Conservation (phyloP, 306 rosid genomes). For the Lupinus albus region DNA sequence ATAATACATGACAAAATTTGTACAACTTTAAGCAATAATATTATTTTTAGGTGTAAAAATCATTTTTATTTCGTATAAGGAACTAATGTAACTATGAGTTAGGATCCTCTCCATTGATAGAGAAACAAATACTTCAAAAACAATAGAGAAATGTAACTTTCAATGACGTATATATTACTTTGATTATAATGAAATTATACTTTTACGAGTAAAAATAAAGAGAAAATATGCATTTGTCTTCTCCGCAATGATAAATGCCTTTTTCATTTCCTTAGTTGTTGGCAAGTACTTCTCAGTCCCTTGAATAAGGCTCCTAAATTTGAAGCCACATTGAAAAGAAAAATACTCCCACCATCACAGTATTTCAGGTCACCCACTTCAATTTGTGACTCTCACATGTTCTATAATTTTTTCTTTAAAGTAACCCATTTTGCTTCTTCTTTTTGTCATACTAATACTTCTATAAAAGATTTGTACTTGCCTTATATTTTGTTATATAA, state of each 20-base stretch:
- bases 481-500: background rate
- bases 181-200: too few species aligned
- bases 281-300: conserved; percentile 1
- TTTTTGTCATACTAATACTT: background rate
- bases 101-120: too few species aligned
- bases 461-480: background rate
- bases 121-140: too few species aligned
- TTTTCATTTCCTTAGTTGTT: background rate
- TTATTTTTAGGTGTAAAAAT: too few species aligned
- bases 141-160: too few species aligned
- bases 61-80: background rate
- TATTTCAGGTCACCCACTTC: conserved; percentile 39
- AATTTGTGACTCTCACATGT: conserved; percentile 41
- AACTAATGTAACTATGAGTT: too few species aligned
- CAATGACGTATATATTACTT: too few species aligned
- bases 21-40: too few species aligned
- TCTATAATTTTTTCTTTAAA: background rate
- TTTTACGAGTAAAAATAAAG: too few species aligned
- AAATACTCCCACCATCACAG: conserved; percentile 14
- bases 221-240: too few species aligned
- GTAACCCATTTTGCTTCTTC: background rate
- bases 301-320: conserved; percentile 3
- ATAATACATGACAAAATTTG: too few species aligned
- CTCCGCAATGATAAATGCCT: too few species aligned
- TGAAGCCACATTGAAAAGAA: conserved; percentile 24